Percentiles rank a stretch among this genome's conserved stretches.
Evolutionary conservation across 805 yeast species (phyloP).

Genomic region (Trichomonascus vanleenenianus): DNA sequence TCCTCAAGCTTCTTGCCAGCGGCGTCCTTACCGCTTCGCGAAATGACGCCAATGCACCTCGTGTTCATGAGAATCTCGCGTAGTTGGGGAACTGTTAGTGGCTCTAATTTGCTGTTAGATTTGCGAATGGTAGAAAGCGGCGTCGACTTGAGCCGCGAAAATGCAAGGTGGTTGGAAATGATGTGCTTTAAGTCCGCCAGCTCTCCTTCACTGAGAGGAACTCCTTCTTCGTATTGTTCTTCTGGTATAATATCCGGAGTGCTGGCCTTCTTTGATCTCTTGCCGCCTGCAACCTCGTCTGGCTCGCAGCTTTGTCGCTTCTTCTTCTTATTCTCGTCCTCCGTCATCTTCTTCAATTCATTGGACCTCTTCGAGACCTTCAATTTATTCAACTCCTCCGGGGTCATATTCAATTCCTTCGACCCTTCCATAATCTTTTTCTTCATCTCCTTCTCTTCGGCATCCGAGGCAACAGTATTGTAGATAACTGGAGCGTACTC

Average conservation of each 20-base stretch:
- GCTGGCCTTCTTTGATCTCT: too few relatives aligned
- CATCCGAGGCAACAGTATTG: too few relatives aligned
- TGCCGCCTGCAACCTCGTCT: background rate
- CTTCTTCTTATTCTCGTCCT: background rate
- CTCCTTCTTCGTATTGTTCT: slow-evolving; percentile 24
- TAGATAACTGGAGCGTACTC: too few relatives aligned
- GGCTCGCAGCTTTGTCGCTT: background rate
- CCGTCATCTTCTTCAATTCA: background rate
- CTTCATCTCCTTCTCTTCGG: too few relatives aligned
- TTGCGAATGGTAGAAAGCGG: slow-evolving; percentile 66
- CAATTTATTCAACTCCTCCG: background rate
- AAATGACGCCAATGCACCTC: slow-evolving; percentile 75
- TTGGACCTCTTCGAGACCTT: background rate
- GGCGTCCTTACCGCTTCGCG: slow-evolving; percentile 89
- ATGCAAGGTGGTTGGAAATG: slow-evolving; percentile 78
- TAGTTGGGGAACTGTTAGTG: slow-evolving; percentile 27
- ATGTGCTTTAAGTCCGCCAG: slow-evolving; percentile 52
- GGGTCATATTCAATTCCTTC: background rate
- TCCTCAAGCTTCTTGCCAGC: slow-evolving; percentile 92
- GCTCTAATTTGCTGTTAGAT: slow-evolving; percentile 49
- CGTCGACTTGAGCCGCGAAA: slow-evolving; percentile 78
- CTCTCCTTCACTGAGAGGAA: slow-evolving; percentile 4
- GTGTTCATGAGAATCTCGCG: slow-evolving; percentile 39
- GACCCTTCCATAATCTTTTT: too few relatives aligned
- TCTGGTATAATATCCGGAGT: slow-evolving; percentile 17